Evolutionary conservation across 2,329 filamentous ascomycete genomes (phyloP).

Genomic region (Arthrinium phaeospermum): DNA sequence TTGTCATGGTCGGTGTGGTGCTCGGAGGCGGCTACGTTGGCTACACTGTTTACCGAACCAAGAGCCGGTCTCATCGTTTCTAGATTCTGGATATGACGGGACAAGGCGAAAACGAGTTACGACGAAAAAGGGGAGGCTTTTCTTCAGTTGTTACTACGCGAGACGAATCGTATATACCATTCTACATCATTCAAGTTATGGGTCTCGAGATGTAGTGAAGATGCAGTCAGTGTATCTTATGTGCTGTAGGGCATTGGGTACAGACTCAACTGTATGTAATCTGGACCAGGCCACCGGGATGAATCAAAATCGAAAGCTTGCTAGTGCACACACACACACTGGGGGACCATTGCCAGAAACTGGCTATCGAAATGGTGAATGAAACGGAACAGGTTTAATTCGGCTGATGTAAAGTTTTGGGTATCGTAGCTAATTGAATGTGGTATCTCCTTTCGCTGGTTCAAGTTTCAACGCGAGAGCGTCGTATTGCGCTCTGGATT

Average conservation of each 20-base stretch:
- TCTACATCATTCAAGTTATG: slow-evolving; percentile 4
- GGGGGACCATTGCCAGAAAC: not conserved
- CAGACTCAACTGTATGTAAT: not conserved
- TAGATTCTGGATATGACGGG: slow-evolving; percentile 43
- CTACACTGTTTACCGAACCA: slow-evolving; percentile 80
- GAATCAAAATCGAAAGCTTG: slow-evolving; percentile 14
- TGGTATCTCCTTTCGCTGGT: too few relatives aligned
- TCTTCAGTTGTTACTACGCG: slow-evolving; percentile 10
- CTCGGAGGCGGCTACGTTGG: slow-evolving; percentile 81
- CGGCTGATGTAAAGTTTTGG: slow-evolving; percentile 7
- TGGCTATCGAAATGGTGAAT: not conserved
- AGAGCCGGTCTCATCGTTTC: slow-evolving; percentile 62
- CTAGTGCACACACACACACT: not conserved
- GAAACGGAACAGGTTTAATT: not conserved
- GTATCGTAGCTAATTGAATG: not conserved
- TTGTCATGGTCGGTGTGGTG: slow-evolving; percentile 74
- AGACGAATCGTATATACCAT: slow-evolving; percentile 10
- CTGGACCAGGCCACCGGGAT: not conserved
- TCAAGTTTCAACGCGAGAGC: not conserved
- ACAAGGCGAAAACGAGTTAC: slow-evolving; percentile 22
- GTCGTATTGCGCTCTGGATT: not conserved
- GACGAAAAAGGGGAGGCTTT: slow-evolving; percentile 1
- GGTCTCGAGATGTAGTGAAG: not conserved
- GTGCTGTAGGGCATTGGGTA: not conserved
- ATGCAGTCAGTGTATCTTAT: not conserved